Evolutionary conservation across 169 alveolate genomes (phyloP), one percentile per base, ranked within the genome.

Genomic region (Plasmodium berghei): DNA sequence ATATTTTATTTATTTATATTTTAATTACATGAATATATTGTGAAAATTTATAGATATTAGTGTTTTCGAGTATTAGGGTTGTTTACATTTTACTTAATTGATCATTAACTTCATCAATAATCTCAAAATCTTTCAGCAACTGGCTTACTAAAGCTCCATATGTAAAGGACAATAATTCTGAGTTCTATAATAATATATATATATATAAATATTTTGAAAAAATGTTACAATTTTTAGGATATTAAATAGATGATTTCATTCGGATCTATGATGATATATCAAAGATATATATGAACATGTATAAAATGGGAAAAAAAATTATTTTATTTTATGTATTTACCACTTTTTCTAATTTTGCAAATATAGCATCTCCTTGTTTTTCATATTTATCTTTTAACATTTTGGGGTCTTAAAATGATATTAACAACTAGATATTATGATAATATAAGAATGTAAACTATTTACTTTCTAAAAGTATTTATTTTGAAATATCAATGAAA

Each of bases 131-230:
- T 70, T 97, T 96, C 28, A 97, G 91, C 69, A 97, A 74, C 75
- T 96, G 96, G 49, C 97, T 95, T 56, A 97, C 97, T 62, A 97
- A 87, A 18, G 98, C 93, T 8, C 98, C 98, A 87, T 97, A 97
- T 49, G 98, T 96, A 63, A 97, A 83, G 20, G 98, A 91, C 34
- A 97, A 91, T 49, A 97, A 93, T 73, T 96, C 98, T n/a, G 97
- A 92, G 73, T 97, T 97, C 96, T 94, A 80, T 34, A n/a, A n/a
- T 59, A 9, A 58, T 18, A 58, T 58, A n/a, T n/a, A 64, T 64
- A n/a, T 64, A 64, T 34, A 26, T 9, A 72, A n/a, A 54, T 72
- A 24, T 52, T 18, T 34, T 42, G 14, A 20, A 20, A 20, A 55
- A 55, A 55, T 8, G 22, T 18, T 55, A 55, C 26, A 22, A 22